A percentile compares a stretch with the other conserved stretches of the same genome.
phyloP scores from a whole-genome alignment of 1,284 basidiomycete genomes.

The Farysia itapuensis region DNA sequence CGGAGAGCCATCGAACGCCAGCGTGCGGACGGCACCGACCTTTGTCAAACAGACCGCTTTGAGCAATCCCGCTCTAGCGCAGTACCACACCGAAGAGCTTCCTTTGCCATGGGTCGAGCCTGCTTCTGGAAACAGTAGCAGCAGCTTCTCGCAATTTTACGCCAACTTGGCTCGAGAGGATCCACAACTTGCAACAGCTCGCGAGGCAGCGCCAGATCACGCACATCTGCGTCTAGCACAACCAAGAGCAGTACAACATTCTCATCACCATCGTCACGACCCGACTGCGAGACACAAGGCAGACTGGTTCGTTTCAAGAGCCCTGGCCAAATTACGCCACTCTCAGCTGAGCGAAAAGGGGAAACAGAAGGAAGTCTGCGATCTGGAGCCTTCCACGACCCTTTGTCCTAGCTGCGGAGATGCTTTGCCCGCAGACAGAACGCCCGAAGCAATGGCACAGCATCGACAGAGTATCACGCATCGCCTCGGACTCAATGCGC shows the following conservation, averaged over 20 bases:
- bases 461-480: constrained; percentile 32
- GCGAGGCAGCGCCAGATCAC: too few species aligned
- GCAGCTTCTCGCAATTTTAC: not conserved
- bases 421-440: constrained; percentile 3
- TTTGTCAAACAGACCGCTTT: constrained; percentile 15
- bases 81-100: not conserved
- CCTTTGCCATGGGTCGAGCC: too few species aligned
- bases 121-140: not conserved
- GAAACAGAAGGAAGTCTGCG: not conserved
- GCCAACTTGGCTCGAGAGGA: not conserved
- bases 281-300: constrained; percentile 3
- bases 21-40: too few species aligned
- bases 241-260: not conserved
- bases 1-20: too few species aligned
- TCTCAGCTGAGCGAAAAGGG: not conserved
- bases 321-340: constrained; percentile 8
- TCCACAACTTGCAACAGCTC: too few species aligned
- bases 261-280: constrained; percentile 10
- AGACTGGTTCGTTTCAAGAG: constrained; percentile 23
- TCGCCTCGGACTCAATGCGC: constrained; percentile 21
- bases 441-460: constrained; percentile 10
- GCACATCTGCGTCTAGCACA: too few species aligned
- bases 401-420: constrained; percentile 20
- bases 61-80: constrained; percentile 10
- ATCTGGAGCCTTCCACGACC: not conserved